These are phyloP conservation scores for Aristolochia contorta DNA, from an alignment of 164 flowering plant genomes.

Conservation along the genomic window DNA sequence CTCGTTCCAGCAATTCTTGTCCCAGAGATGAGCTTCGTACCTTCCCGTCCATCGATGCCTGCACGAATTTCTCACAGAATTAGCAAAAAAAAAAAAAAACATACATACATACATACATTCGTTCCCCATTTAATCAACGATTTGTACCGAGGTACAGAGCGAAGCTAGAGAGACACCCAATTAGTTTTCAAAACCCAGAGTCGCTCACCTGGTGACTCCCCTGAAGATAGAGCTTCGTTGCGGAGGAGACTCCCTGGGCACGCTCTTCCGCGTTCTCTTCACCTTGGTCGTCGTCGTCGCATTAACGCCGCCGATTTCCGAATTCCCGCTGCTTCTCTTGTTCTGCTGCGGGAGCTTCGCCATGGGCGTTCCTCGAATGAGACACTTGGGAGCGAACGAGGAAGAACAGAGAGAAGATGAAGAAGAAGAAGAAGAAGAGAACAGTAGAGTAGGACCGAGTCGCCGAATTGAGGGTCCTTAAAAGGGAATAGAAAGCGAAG, in stretches of 20 bases:
- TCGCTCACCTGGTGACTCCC: slow-evolving; percentile 69
- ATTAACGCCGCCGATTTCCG: slow-evolving; percentile 1
- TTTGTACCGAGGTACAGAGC: too few species aligned
- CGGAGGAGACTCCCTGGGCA: slow-evolving; percentile 74
- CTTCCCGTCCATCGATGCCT: slow-evolving; percentile 96
- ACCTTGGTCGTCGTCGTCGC: slow-evolving; percentile 19
- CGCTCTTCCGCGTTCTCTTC: slow-evolving; percentile 63
- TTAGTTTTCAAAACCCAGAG: background rate
- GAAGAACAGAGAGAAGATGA: background rate
- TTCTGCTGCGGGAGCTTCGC: slow-evolving; percentile 28
- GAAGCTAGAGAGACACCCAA: background rate
- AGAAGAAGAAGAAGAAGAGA: background rate
- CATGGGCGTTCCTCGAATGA: slow-evolving; percentile 16
- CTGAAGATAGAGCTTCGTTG: slow-evolving; percentile 81
- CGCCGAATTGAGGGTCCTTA: slow-evolving; percentile 10
- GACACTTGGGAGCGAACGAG: background rate
- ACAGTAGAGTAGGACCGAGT: slow-evolving; percentile 14
- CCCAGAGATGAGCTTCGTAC: slow-evolving; percentile 97
- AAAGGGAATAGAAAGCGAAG: slow-evolving; percentile 7
- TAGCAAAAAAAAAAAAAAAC: too few species aligned
- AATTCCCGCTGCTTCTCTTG: slow-evolving; percentile 21
- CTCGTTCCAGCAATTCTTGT: slow-evolving; percentile 87
- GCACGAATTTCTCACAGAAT: too few species aligned
- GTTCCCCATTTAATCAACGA: too few species aligned
- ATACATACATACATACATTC: too few species aligned